A percentile compares a stretch with the other conserved stretches of the same genome.
Evolutionary conservation across 2,329 filamentous ascomycete species (phyloP).

Genomic region (Pyrenophora teres): DNA sequence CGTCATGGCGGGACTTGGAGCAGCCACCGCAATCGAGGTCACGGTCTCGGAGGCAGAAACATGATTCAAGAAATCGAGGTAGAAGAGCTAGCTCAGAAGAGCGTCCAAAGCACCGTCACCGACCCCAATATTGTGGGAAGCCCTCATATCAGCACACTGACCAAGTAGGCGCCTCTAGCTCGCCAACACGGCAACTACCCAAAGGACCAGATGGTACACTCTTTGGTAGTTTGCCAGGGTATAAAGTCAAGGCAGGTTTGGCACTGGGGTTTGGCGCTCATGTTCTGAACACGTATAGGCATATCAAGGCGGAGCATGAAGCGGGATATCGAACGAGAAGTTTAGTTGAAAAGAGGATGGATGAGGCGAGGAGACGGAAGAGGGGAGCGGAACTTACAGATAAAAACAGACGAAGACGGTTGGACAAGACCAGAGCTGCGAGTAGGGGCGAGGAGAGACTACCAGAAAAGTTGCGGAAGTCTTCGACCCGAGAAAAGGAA

Average conservation of each 20-base stretch:
- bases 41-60: not conserved
- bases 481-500: not conserved
- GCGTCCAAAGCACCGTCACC: too few species aligned
- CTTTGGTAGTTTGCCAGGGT: conserved; percentile 24
- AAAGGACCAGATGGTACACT: conserved; percentile 23
- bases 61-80: too few species aligned
- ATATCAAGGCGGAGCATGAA: conserved; percentile 30
- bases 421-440: not conserved
- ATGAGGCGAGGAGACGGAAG: conserved; percentile 13
- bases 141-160: too few species aligned
- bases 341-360: conserved; percentile 17
- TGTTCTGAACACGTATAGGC: conserved; percentile 24
- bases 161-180: not conserved
- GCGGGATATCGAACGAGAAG: conserved; percentile 19
- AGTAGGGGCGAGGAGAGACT: not conserved
- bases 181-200: not conserved
- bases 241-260: conserved; percentile 18
- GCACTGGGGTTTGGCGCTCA: conserved; percentile 26
- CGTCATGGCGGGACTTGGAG: not conserved
- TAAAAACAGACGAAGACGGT: not conserved
- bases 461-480: not conserved
- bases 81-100: not conserved
- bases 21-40: not conserved
- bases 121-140: not conserved
- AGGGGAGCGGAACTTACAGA: not conserved